These are phyloP conservation scores for Scheffersomyces insectosa DNA, from an alignment of 1,139 yeast species.

Conservation along the genomic window DNA sequence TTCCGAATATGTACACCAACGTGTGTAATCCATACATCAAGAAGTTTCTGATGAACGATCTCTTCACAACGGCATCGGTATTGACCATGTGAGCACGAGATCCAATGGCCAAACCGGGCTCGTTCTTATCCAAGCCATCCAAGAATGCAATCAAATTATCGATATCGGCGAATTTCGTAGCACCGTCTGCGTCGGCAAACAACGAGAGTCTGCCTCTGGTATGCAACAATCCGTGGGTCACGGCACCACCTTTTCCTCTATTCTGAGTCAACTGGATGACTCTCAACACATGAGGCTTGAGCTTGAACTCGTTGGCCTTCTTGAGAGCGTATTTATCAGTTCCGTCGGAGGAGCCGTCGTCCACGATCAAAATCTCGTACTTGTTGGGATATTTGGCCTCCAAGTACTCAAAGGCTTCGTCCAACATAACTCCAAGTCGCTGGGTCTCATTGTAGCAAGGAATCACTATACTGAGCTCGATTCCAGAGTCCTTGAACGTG, in stretches of 20 bases:
- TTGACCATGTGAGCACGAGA: constrained; percentile 96
- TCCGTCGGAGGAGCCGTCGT: constrained; percentile 87
- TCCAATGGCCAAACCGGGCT: constrained; percentile 76
- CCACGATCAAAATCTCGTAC: constrained; percentile 84
- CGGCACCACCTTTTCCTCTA: constrained; percentile 98
- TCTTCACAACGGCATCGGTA: constrained; percentile 92
- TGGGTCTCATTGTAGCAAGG: constrained; percentile 89
- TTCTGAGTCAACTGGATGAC: constrained; percentile 69
- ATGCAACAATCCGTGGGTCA: constrained; percentile 85
- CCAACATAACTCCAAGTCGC: constrained; percentile 73
- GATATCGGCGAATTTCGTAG: constrained; percentile 78
- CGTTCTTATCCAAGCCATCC: constrained; percentile 20
- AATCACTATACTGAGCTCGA: constrained; percentile 72
- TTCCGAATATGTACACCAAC: constrained; percentile 84
- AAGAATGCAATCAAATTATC: constrained; percentile 51
- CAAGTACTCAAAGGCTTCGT: constrained; percentile 68
- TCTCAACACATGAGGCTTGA: constrained; percentile 62
- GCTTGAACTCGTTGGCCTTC: constrained; percentile 53
- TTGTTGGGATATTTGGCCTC: constrained; percentile 25
- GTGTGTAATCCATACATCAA: constrained; percentile 92
- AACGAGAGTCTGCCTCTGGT: constrained; percentile 71
- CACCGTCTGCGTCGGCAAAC: constrained; percentile 98
- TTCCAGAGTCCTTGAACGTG: constrained; percentile 24
- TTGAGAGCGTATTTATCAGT: constrained; percentile 72
- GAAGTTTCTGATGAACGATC: constrained; percentile 84